Conservation (phyloP, 345 rosid genomes). For the Erucastrum elatum region DNA sequence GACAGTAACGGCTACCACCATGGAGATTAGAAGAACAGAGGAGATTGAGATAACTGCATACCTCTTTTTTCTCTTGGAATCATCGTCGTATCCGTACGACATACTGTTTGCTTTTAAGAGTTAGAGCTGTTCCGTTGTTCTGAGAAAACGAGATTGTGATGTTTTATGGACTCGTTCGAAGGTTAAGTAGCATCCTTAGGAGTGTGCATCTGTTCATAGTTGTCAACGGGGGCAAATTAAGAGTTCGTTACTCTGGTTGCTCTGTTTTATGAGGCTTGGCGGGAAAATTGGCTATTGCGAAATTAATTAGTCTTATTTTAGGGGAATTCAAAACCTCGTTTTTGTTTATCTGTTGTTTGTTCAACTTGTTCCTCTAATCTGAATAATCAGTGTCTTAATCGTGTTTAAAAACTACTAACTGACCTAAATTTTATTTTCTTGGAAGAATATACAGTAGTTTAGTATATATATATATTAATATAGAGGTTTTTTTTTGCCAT, state of each 20-base stretch:
- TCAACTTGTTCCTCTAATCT: background rate
- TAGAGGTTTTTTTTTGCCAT: background rate
- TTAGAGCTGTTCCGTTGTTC: conserved; percentile 33
- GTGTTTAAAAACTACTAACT: conserved; percentile 4
- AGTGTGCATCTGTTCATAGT: conserved; percentile 13
- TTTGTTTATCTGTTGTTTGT: conserved; percentile 24
- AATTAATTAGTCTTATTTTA: conserved; percentile 25
- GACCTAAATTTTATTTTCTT: background rate
- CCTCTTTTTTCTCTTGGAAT: conserved; percentile 48
- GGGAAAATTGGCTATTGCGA: conserved; percentile 27
- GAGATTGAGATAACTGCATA: conserved; percentile 41
- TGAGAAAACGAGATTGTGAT: conserved; percentile 2
- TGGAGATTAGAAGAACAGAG: conserved; percentile 50
- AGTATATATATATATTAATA: background rate
- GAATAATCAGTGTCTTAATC: conserved; percentile 26
- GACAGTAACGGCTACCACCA: conserved; percentile 57
- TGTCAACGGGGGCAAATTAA: conserved; percentile 19
- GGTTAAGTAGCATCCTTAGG: conserved; percentile 29
- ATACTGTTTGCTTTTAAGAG: background rate
- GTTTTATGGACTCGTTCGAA: conserved; percentile 37
- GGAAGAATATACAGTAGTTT: background rate
- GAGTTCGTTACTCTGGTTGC: conserved; percentile 35
- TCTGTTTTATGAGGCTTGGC: conserved; percentile 36
- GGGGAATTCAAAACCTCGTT: background rate
- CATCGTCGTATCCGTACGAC: conserved; percentile 35